Evolutionary conservation across 805 yeast species (phyloP).

Genomic region (Ogataea nitratoaversa): DNA sequence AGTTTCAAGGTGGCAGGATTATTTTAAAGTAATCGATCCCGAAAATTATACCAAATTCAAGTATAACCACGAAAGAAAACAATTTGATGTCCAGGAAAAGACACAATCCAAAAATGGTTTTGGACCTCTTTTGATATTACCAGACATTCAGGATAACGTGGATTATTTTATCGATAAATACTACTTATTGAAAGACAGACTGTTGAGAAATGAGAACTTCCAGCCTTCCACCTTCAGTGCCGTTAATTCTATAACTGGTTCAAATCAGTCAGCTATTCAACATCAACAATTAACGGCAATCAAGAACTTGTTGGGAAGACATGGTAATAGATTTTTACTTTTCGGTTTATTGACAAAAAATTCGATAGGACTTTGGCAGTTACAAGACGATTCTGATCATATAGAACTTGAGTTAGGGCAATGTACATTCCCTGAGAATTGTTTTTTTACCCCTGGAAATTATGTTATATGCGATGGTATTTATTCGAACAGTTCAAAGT

Average conservation of each 20-base stretch:
- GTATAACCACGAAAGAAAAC: slow-evolving; percentile 60
- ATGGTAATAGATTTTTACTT: slow-evolving; percentile 67
- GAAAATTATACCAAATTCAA: slow-evolving; percentile 58
- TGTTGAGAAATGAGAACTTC: slow-evolving; percentile 72
- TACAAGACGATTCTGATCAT: slow-evolving; percentile 79
- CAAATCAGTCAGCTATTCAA: slow-evolving; percentile 10
- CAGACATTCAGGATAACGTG: slow-evolving; percentile 28
- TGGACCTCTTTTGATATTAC: slow-evolving; percentile 13
- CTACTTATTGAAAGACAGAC: slow-evolving; percentile 60
- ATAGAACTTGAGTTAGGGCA: slow-evolving; percentile 65
- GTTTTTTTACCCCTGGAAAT: slow-evolving; percentile 72
- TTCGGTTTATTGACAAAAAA: slow-evolving; percentile 71
- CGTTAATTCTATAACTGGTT: slow-evolving; percentile 38
- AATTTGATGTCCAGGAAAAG: slow-evolving; percentile 41
- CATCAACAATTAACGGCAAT: slow-evolving; percentile 55
- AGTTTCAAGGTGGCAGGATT: slow-evolving; percentile 63
- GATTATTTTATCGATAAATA: slow-evolving; percentile 52
- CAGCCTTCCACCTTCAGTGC: slow-evolving; percentile 46
- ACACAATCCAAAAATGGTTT: not conserved
- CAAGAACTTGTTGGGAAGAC: slow-evolving; percentile 82
- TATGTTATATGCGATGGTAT: slow-evolving; percentile 82
- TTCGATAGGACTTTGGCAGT: slow-evolving; percentile 60
- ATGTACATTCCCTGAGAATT: slow-evolving; percentile 56
- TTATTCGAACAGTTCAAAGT: slow-evolving; percentile 64
- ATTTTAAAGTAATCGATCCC: slow-evolving; percentile 62